Percentiles rank a stretch among this genome's conserved stretches.
phyloP scores from a whole-genome alignment of 768 basidiomycete species.

The Russula ochroleuca region DNA sequence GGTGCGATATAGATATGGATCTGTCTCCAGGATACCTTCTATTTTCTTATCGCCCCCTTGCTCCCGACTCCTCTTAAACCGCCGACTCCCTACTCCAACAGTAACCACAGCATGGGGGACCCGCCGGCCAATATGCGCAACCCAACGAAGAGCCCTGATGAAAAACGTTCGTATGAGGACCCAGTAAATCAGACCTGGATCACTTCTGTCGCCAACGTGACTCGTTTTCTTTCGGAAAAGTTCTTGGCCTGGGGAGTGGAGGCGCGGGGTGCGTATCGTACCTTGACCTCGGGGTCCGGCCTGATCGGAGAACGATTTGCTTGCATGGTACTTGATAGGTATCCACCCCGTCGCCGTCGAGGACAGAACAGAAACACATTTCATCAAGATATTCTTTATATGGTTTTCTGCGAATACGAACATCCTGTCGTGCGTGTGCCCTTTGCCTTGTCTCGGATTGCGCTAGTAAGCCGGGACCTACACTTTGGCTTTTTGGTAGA shows the following conservation, averaged over 20 bases:
- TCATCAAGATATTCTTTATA: conserved; percentile 41
- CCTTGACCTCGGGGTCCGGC: not conserved
- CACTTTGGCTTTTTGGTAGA: conserved; percentile 27
- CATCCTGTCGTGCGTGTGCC: conserved; percentile 37
- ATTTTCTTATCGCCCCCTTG: not conserved
- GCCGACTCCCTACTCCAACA: not conserved
- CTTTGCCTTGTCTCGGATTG: not conserved
- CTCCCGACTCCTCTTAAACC: not conserved
- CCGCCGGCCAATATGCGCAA: too few relatives aligned
- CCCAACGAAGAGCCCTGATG: not conserved
- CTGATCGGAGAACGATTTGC: too few relatives aligned
- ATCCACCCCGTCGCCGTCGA: conserved; percentile 37
- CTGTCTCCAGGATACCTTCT: not conserved
- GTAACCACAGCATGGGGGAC: not conserved
- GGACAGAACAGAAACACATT: conserved; percentile 39
- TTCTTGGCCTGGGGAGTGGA: conserved; percentile 36
- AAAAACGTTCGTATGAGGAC: not conserved
- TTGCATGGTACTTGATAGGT: too few relatives aligned
- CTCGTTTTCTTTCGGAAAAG: conserved; percentile 19
- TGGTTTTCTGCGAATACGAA: conserved; percentile 42
- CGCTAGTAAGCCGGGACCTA: not conserved
- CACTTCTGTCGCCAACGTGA: not conserved
- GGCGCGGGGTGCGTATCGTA: conserved; percentile 31
- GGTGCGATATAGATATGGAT: not conserved
- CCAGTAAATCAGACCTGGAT: not conserved